Conservation (phyloP, 768 basidiomycete species). For the Tylopilus felleus region DNA sequence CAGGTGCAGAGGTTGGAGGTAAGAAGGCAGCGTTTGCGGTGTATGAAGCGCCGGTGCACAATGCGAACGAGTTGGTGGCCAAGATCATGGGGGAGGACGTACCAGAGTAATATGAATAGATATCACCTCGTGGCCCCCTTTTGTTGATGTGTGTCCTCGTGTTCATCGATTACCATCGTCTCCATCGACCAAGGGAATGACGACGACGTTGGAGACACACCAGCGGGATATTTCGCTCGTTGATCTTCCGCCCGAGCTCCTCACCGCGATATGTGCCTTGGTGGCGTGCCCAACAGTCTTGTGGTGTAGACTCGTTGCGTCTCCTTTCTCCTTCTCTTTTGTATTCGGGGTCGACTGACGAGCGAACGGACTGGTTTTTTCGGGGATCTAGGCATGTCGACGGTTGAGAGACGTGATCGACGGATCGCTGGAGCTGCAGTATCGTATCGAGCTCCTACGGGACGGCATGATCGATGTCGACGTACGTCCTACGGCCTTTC, state of each 20-base stretch:
- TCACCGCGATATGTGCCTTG: constrained; percentile 10
- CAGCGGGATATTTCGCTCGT: not conserved
- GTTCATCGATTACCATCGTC: not conserved
- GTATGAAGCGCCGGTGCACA: constrained; percentile 61
- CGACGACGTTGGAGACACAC: not conserved
- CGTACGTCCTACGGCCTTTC: not conserved
- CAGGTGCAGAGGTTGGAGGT: not conserved
- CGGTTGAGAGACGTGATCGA: constrained; percentile 21
- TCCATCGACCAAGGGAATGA: not conserved
- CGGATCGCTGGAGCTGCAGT: constrained; percentile 33
- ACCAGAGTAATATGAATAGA: constrained; percentile 4
- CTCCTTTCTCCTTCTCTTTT: not conserved
- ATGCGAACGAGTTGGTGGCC: constrained; percentile 66
- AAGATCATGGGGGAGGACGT: constrained; percentile 56
- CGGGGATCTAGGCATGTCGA: constrained; percentile 28
- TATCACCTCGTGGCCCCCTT: not conserved
- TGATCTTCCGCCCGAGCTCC: constrained; percentile 16
- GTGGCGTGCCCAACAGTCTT: constrained; percentile 10
- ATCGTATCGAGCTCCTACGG: constrained; percentile 37
- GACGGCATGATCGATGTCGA: constrained; percentile 34
- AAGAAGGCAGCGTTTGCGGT: constrained; percentile 71
- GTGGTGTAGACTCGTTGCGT: constrained; percentile 13
- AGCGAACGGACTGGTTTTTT: too few species aligned
- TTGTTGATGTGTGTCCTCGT: not conserved
- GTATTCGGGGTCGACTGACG: not conserved